A percentile compares a stretch with the other conserved stretches of the same genome.
Conservation (phyloP, 1,284 basidiomycete species). For the Albatrellus sp. region DNA sequence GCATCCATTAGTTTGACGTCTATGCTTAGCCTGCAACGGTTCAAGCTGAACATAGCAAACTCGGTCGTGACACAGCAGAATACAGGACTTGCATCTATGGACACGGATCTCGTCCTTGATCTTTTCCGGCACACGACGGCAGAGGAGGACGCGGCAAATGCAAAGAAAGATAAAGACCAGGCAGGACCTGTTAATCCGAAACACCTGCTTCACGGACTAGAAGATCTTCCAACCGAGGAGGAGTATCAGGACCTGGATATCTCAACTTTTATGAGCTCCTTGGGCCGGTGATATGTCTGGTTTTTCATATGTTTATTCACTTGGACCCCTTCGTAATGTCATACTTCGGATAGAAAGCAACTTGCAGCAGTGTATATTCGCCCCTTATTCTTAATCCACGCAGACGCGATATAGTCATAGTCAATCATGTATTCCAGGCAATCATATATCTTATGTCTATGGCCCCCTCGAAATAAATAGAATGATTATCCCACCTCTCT, state of each 20-base stretch:
- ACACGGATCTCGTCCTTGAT: constrained; percentile 93
- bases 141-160: constrained; percentile 54
- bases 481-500: background rate
- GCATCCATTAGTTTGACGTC: constrained; percentile 10
- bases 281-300: constrained; percentile 25
- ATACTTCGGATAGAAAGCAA: constrained; percentile 7
- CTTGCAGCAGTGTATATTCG: background rate
- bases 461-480: background rate
- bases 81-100: constrained; percentile 87
- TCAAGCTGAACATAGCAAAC: constrained; percentile 97
- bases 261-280: constrained; percentile 73
- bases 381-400: constrained; percentile 6
- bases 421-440: constrained; percentile 1
- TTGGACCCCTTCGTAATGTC: constrained; percentile 8
- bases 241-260: constrained; percentile 83
- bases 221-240: constrained; percentile 81
- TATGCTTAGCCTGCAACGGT: constrained; percentile 73
- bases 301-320: constrained; percentile 12
- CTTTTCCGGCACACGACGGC: constrained; percentile 77
- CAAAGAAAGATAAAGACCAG: constrained; percentile 41
- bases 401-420: constrained; percentile 7
- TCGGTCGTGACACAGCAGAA: constrained; percentile 98
- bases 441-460: background rate
- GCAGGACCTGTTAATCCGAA: constrained; percentile 46
- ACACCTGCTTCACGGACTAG: constrained; percentile 74